A percentile compares a stretch with the other conserved stretches of the same genome.
These are phyloP conservation scores for Termitomyces sp. DNA, from an alignment of 768 basidiomycete genomes.

Conservation along the genomic window DNA sequence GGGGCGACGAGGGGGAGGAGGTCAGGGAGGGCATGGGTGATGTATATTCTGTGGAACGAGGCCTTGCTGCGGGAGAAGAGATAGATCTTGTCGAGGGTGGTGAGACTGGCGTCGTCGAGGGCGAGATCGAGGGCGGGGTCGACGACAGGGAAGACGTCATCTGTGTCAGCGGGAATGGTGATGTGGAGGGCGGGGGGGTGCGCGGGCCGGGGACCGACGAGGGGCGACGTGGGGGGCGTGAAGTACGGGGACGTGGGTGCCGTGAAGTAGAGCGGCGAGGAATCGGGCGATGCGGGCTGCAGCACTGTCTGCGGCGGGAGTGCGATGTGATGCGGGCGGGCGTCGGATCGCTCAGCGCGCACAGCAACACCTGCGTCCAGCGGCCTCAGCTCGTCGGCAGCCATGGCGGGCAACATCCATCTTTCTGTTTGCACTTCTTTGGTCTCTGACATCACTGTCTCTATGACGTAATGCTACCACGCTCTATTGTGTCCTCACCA, in stretches of 20 bases:
- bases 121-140: conserved; percentile 35
- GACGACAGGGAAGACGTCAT: conserved; percentile 29
- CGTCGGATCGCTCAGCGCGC: background rate
- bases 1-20: conserved; percentile 75
- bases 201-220: conserved; percentile 15
- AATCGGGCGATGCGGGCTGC: conserved; percentile 23
- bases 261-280: conserved; percentile 35
- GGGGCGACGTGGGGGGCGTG: conserved; percentile 35
- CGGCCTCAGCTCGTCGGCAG: conserved; percentile 2
- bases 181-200: conserved; percentile 10
- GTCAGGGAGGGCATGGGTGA: conserved; percentile 76
- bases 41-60: conserved; percentile 61
- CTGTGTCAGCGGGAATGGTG: conserved; percentile 17
- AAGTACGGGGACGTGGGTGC: conserved; percentile 40
- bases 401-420: conserved; percentile 14
- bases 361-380: background rate
- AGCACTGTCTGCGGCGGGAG: conserved; percentile 22
- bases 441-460: conserved; percentile 28
- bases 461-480: conserved; percentile 23
- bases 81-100: conserved; percentile 87
- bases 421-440: conserved; percentile 11
- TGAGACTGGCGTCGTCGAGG: conserved; percentile 67
- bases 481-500: conserved; percentile 29
- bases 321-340: conserved; percentile 23
- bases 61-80: conserved; percentile 79